Base-by-base conservation (phyloP, 164 flowering plant genomes). In the Vitis rupestris region DNA sequence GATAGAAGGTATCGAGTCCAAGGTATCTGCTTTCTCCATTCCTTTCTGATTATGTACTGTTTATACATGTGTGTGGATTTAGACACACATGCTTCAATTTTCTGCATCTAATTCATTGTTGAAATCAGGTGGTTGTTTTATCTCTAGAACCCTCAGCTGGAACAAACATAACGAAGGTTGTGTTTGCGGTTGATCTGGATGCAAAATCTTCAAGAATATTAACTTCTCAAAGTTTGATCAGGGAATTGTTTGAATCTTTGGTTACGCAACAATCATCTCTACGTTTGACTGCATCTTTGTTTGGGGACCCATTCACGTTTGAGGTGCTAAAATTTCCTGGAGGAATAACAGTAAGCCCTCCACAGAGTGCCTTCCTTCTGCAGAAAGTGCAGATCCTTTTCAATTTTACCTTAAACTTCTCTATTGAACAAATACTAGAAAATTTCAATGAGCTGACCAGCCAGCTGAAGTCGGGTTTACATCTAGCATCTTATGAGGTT, bases 301-400 rank as follows among this genome's bases (percentile, higher is more conserved):
- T 92, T 77, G 98, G 97, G 29, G 78, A 78, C 15, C 85, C 98
- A 13, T 80, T 63, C 58, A 78, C 74, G 31, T 94, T 94, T 77
- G 91, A 90, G 74, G 94, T 94, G 78, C 81, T 94, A 59, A 94
- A 89, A 75, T 92, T 91, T 59, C 81, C 69, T 1, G 96, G 90
- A 56, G 97, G 98, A 73, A 89, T 94, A 54, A 90, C 93, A 49
- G 85, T 88, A 27, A 81, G 70, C 74, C 98, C 98, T 50, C 80
- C 61, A 1, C 96, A 94, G 75, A 79, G 55, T 56, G 93, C 80
- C 57, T 94, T 81, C 76, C 94, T 83, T 72, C 78, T 94, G 76
- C 98, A 94, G 78, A 83, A 82, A 69, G 86, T 73, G 66, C 94
- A 92, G 79, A 79, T 83, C 56, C 78, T 55, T 75, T 94, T 94